These are phyloP conservation scores for Lactarius evosmus DNA, from an alignment of 768 basidiomycete species.

Conservation along the genomic window DNA sequence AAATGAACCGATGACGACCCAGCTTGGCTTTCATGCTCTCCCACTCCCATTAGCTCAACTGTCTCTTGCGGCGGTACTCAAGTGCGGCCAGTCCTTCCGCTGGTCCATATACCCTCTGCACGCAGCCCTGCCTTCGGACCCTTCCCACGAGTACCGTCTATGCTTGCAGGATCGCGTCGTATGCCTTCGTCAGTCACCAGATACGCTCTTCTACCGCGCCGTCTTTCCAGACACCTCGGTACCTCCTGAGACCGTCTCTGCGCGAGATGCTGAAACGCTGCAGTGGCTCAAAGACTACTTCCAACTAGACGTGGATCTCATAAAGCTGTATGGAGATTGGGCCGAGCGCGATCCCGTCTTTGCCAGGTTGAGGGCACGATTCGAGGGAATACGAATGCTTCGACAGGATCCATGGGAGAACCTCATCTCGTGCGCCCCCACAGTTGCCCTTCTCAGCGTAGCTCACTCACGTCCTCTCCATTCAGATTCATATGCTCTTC, in stretches of 20 bases:
- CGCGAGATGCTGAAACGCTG: constrained; percentile 61
- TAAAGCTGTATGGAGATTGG: constrained; percentile 75
- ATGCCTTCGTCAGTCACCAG: constrained; percentile 69
- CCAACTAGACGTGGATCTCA: constrained; percentile 75
- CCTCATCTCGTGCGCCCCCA: constrained; percentile 73
- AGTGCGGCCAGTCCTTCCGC: constrained; percentile 83
- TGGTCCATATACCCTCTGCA: constrained; percentile 59
- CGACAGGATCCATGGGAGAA: constrained; percentile 97
- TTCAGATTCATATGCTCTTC: constrained; percentile 94
- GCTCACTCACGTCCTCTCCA: not conserved
- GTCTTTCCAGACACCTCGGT: constrained; percentile 51
- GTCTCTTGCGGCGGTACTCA: constrained; percentile 72
- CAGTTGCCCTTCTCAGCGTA: not conserved
- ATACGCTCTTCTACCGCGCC: constrained; percentile 67
- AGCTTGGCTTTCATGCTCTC: constrained; percentile 54
- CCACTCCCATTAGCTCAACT: constrained; percentile 65
- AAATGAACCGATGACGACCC: constrained; percentile 6
- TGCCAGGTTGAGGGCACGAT: constrained; percentile 54
- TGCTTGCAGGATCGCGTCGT: constrained; percentile 81
- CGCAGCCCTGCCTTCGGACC: constrained; percentile 18
- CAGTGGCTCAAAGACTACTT: constrained; percentile 85
- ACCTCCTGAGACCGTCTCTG: constrained; percentile 35
- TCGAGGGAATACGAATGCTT: constrained; percentile 80
- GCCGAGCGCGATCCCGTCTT: constrained; percentile 71
- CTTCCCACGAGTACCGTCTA: constrained; percentile 68